A percentile compares a stretch with the other conserved stretches of the same genome.
Evolutionary conservation across 306 rosid genomes (phyloP).

Genomic region (Astragalus membranaceus): DNA sequence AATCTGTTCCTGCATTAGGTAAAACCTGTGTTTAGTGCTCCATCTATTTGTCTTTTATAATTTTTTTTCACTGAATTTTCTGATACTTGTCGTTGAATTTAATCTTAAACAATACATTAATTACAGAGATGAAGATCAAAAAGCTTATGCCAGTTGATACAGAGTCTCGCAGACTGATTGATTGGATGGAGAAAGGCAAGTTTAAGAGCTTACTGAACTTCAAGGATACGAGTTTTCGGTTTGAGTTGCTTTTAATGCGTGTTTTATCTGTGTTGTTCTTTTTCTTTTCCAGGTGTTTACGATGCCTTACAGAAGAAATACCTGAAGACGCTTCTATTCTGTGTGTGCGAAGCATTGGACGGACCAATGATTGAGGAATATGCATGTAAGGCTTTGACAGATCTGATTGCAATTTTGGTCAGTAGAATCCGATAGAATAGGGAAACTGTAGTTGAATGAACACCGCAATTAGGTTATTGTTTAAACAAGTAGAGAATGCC

Average conservation of each 20-base stretch:
- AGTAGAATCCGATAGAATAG: background rate
- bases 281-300: constrained; percentile 59
- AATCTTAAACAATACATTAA: constrained; percentile 9
- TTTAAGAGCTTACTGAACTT: constrained; percentile 7
- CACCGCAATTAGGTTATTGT: background rate
- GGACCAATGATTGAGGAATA: constrained; percentile 99
- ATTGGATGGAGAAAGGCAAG: constrained; percentile 96
- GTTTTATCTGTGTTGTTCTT: background rate
- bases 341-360: constrained; percentile 72
- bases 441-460: background rate
- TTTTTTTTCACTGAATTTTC: background rate
- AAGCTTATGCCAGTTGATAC: constrained; percentile 91
- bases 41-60: background rate
- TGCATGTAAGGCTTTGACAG: constrained; percentile 54
- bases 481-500: background rate
- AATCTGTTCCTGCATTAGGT: constrained; percentile 94
- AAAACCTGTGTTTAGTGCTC: constrained; percentile 6
- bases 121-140: constrained; percentile 90
- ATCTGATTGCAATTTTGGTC: background rate
- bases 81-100: constrained; percentile 9
- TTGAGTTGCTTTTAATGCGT: background rate
- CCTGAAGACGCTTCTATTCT: constrained; percentile 78
- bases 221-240: background rate
- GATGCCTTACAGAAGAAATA: constrained; percentile 87
- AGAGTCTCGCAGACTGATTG: constrained; percentile 87